phyloP scores from a whole-genome alignment of 768 basidiomycete species.

The Xerocomellus intermedius region DNA sequence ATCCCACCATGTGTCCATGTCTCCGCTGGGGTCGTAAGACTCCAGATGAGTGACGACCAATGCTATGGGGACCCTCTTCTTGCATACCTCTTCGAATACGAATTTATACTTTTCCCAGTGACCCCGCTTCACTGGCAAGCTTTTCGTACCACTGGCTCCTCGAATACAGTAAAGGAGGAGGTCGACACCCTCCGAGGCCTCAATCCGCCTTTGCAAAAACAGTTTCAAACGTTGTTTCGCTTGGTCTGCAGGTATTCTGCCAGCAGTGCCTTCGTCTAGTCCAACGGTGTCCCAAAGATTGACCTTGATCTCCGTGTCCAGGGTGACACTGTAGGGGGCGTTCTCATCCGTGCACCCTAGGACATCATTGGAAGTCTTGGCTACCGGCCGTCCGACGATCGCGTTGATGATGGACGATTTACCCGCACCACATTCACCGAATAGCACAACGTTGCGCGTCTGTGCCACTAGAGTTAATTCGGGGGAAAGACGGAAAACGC shows the following conservation, averaged over 20 bases:
- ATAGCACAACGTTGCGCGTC: constrained; percentile 36
- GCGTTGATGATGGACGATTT: constrained; percentile 44
- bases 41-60: constrained; percentile 30
- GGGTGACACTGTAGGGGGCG: constrained; percentile 12
- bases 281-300: constrained; percentile 37
- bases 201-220: constrained; percentile 28
- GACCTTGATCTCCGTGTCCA: constrained; percentile 16
- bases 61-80: constrained; percentile 24
- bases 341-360: constrained; percentile 30
- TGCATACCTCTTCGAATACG: constrained; percentile 27
- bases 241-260: constrained; percentile 12
- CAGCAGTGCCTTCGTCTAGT: constrained; percentile 30
- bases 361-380: constrained; percentile 28
- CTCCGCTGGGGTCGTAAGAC: constrained; percentile 20
- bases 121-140: constrained; percentile 14
- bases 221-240: constrained; percentile 19
- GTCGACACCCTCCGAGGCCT: constrained; percentile 19
- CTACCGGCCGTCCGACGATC: constrained; percentile 25
- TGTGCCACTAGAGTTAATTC: not conserved
- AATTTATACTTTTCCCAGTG: constrained; percentile 20
- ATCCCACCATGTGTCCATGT: constrained; percentile 39
- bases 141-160: constrained; percentile 14
- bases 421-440: constrained; percentile 33
- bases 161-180: constrained; percentile 32
- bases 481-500: not conserved